phyloP scores from a whole-genome alignment of 495 filamentous ascomycete species.

The Trichoderma virens region DNA sequence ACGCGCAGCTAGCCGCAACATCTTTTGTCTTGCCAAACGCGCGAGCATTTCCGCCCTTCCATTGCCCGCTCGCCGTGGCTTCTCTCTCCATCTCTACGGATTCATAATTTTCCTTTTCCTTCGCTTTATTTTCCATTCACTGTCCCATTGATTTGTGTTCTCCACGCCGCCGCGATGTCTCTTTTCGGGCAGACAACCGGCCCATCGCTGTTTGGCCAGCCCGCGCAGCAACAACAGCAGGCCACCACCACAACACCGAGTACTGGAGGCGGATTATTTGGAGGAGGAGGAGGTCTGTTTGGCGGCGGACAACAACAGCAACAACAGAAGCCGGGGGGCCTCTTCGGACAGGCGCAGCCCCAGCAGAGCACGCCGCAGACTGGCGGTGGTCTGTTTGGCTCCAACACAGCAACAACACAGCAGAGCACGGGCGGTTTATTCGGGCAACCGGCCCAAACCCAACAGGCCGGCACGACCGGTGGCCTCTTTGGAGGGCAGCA shows the following conservation, averaged over 20 bases:
- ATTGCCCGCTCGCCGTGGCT: not conserved
- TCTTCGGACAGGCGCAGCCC: conserved; percentile 17
- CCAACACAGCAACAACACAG: conserved; percentile 5
- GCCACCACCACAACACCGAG: not conserved
- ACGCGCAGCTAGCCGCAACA: not conserved
- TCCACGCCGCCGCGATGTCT: not conserved
- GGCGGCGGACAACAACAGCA: conserved; percentile 12
- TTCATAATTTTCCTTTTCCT: not conserved
- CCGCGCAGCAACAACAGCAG: conserved; percentile 9
- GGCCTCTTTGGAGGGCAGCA: conserved; percentile 16
- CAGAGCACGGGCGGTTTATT: not conserved
- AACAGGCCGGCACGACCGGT: not conserved
- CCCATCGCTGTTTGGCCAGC: conserved; percentile 14
- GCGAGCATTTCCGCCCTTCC: not conserved
- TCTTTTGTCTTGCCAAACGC: not conserved
- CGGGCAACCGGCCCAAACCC: not conserved
- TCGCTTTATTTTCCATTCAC: not conserved
- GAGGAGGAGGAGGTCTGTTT: not conserved
- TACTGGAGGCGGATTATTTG: conserved; percentile 8
- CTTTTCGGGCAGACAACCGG: conserved; percentile 8
- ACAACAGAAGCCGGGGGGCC: conserved; percentile 15
- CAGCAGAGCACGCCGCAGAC: not conserved
- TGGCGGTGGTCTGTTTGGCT: not conserved
- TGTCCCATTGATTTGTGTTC: not conserved
- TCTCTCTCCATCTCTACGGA: not conserved